Base-by-base conservation (phyloP, 805 yeast species). In the Citeromyces matritensis region DNA sequence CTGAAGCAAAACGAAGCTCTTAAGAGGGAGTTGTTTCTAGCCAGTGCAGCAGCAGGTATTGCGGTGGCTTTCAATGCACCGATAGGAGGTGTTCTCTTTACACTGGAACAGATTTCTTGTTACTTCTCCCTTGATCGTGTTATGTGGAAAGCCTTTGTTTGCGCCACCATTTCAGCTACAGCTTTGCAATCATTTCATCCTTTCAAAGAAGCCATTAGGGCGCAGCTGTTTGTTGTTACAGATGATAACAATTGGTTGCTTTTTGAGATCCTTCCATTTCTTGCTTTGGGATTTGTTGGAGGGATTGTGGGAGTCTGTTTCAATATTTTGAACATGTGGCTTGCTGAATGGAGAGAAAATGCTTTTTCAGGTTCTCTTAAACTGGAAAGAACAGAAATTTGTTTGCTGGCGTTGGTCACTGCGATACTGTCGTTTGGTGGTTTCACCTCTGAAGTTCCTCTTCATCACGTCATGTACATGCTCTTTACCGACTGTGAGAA, bases 51-150 rank as follows among this genome's bases (percentile, higher is more conserved):
- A 1, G 75, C 86, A 1, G 95, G 94, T 4, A 76, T 83, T 15
- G 71, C 86, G 0, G 81, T 79, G 9, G 93, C 94, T 1, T 82
- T 83, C 51, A 79, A 78, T 37, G 74, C 94, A 0, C 94, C 95
- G 3, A 73, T 84, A 34, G 94, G 93, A 6, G 95, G 94, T 1
- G 91, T 84, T 2, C 48, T 83, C 23, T 84, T 82, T 48, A 76
- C 79, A 4, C 48, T 80, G 12, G 93, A 83, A 43, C 73, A 71
- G 37, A 57, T 77, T 28, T 70, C 77, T 3, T 66, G 73, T 23
- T 79, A 67, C 43, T 71, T 76, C 44, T 68, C 65, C 30, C 69
- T 76, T 13, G 70, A 69, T 17, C 67, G 63, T 37, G 61, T 76
- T 37, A 69, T 83, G 73, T 83, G 94, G 95, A 74, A 73, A 41